Base-by-base conservation (phyloP, 2,329 filamentous ascomycete genomes). In the Thelonectria rubi region DNA sequence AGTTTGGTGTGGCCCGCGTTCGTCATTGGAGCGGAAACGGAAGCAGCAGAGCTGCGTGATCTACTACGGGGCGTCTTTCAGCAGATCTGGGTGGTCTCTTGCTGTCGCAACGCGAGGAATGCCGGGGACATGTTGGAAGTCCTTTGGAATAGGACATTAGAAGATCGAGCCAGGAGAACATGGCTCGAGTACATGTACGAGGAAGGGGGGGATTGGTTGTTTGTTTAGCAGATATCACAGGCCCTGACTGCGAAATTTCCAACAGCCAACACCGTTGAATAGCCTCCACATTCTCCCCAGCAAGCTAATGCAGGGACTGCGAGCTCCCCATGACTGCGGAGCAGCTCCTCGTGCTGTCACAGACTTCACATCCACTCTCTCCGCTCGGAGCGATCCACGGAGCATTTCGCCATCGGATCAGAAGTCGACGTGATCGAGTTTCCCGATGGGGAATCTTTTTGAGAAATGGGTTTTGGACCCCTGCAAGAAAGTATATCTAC, bases 1-100 rank as follows among this genome's bases (percentile, higher is more conserved):
- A 64, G 61, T 12, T 37, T 61, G 14, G 49, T 61, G 8, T 64
- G 61, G 61, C 61, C 61, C 9, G 61, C 57, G 0, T 64, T 64
- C 30, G 20, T 64, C 9, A 47, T 63, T 30, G 61, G 61, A 2
- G 61, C 61, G 5, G 53, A 61, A 42, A 46, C 57, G 2, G 8
- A 52, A 4, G 14, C 14, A 2, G 10, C 2, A 5, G 61, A 57
- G 18, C 53, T 40, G 2, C 60, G 45, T 21, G 42, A 51, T 14
- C 20, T 37, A 8, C 30, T 61, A 4, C 49, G 37, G 9, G 17
- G 24, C 2, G 48, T 54, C 1, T 64, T 61, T 15, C 58, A 55
- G 15, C 54, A 58, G 6, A 64, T 64, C 26, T 64, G 61, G 61
- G 24, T 57, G 12, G 48, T 53, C 2, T 63, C 61, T 3, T 63